Evolutionary conservation across 192 early-diverging fungal species (phyloP), one percentile per base, ranked within the genome.

Genomic region (Chytriomyces confervae): DNA sequence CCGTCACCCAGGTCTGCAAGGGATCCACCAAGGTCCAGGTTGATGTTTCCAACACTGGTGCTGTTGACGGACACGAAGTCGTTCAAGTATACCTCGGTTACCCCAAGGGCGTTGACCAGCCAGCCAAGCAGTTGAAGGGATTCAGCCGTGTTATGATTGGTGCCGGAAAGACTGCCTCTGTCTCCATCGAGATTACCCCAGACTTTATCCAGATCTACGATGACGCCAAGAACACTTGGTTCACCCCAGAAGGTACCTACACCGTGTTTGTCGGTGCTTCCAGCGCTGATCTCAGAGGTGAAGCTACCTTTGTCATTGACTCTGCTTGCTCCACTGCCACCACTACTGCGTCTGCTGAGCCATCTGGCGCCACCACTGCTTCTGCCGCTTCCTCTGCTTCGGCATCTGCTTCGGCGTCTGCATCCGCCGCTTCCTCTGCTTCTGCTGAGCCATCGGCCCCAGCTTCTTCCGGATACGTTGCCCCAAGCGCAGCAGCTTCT

Each of bases 11-110:
- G 3, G 36, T 50, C 43, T 73, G 7, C 53, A 65, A 65, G 3
- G 63, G 63, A 23, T 83, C 5, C 86, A 91, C 71, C 50, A 47
- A 43, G 89, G 91, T n/a, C 88, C 92, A 57, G 68, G 77, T 84
- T 81, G 20, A 79, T 75, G 60, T 92, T 24, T 16, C 67, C 2
- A 87, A 87, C 79, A 83, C 62, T 44, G 86, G 86, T 7, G 24
- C 7, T 3, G 57, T 73, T 16, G 65, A 43, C 72, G 86, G 86
- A 9, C 36, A 75, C 46, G 86, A 87, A 75, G 86, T 87, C 49
- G 61, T 80, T 16, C 86, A 87, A 72, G 66, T 87, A 10, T 86
- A 87, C 72, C 45, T 87, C 46, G 44, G 50, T 24, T 69, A 78
- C 61, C 86, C 86, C 6, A 51, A 51, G 6, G 60, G n/a, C 9